Evolutionary conservation across 106 monocot species (phyloP).

Genomic region (Dendrobium officinale): DNA sequence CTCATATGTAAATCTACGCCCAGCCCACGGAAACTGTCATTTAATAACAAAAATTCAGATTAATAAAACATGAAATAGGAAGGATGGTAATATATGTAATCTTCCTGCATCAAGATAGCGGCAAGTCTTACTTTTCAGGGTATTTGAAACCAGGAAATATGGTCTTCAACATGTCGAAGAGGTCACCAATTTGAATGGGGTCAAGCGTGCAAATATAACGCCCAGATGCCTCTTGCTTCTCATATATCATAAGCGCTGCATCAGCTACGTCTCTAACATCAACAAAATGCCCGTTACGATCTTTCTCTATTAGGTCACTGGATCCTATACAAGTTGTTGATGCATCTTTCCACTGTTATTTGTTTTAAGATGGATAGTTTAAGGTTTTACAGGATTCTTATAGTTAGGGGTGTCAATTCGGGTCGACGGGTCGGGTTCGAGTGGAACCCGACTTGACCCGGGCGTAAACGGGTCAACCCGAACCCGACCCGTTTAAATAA

Average conservation of each 20-base stretch:
- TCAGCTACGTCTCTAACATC: constrained; percentile 69
- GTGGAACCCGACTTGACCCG: no score
- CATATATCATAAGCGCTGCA: constrained; percentile 48
- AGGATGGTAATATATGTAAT: neutral
- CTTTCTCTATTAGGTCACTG: neutral
- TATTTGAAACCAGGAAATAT: neutral
- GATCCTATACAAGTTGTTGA: neutral
- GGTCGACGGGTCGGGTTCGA: no score
- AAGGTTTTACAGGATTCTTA: no score
- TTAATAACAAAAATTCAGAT: neutral
- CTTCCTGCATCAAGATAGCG: neutral
- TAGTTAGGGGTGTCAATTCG: no score
- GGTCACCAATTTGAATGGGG: constrained; percentile 11
- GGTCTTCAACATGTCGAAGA: constrained; percentile 35
- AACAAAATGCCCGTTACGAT: constrained; percentile 13
- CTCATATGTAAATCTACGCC: neutral
- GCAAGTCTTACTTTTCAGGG: constrained; percentile 18
- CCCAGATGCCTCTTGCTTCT: constrained; percentile 52
- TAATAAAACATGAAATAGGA: neutral
- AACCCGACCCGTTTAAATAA: no score
- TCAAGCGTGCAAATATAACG: constrained; percentile 29
- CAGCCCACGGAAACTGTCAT: neutral
- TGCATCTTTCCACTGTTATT: no score
- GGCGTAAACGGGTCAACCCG: no score
- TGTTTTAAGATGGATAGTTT: no score